Percentiles rank a stretch among this genome's conserved stretches.
These are phyloP conservation scores for Auricularia heimuer DNA, from an alignment of 768 basidiomycete genomes.

Conservation along the genomic window DNA sequence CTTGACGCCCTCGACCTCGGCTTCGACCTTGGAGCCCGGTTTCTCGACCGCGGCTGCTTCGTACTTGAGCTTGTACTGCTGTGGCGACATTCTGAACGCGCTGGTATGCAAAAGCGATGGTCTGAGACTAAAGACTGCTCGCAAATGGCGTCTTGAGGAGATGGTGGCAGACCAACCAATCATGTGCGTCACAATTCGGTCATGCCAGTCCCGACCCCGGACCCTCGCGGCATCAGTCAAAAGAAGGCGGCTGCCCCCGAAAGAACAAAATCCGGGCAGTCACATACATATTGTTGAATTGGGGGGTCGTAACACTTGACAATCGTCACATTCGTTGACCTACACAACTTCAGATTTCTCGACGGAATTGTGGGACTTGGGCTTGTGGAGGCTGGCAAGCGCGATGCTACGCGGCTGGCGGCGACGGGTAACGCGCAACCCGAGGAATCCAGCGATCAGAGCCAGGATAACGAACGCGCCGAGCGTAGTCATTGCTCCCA, in stretches of 20 bases:
- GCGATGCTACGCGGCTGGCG: not conserved
- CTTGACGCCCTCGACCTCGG: not conserved
- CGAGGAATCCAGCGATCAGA: not conserved
- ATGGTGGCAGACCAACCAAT: not conserved
- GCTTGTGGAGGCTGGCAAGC: no score
- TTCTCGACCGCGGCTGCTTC: not conserved
- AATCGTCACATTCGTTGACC: no score
- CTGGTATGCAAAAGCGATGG: not conserved
- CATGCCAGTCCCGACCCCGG: no score
- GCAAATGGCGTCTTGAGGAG: not conserved
- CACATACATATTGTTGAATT: no score
- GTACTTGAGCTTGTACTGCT: not conserved
- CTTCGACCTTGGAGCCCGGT: not conserved
- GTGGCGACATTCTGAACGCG: not conserved
- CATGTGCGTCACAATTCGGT: not conserved
- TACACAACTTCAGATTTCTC: no score
- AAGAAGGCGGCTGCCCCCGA: not conserved
- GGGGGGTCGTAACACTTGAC: no score
- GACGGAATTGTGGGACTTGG: no score
- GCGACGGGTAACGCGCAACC: not conserved
- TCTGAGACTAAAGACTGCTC: not conserved
- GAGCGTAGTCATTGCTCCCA: not conserved
- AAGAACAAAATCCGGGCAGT: not conserved
- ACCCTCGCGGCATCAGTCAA: not conserved
- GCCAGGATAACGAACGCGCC: not conserved